A percentile compares a stretch with the other conserved stretches of the same genome.
Evolutionary conservation across 768 basidiomycete species (phyloP).

Genomic region (Gloeophyllum trabeum): DNA sequence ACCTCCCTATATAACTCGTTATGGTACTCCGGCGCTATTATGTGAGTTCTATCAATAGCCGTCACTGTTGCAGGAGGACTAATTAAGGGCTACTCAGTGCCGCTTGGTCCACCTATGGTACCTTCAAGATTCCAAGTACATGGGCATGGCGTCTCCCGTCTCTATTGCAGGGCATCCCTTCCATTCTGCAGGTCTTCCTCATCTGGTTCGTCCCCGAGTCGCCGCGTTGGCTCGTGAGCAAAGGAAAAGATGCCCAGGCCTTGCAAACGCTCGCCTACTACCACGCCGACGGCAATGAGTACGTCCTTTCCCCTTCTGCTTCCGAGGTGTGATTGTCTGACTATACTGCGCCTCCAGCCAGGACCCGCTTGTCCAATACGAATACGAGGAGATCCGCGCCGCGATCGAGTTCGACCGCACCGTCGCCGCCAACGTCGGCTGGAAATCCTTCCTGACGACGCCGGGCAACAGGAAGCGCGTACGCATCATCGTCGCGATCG

Average conservation of each 20-base stretch:
- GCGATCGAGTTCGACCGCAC: slow-evolving; percentile 58
- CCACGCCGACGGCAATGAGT: slow-evolving; percentile 68
- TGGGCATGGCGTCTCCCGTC: slow-evolving; percentile 86
- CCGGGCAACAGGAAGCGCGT: slow-evolving; percentile 69
- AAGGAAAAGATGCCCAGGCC: slow-evolving; percentile 63
- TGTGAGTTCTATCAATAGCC: slow-evolving; percentile 35
- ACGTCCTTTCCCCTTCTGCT: slow-evolving; percentile 8
- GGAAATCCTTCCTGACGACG: slow-evolving; percentile 55
- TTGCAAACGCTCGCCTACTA: slow-evolving; percentile 67
- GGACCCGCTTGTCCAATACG: slow-evolving; percentile 60
- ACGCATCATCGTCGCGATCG: slow-evolving; percentile 64
- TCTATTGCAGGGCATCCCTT: slow-evolving; percentile 57
- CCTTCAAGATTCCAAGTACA: slow-evolving; percentile 52
- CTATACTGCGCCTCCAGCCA: slow-evolving; percentile 19
- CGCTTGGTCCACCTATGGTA: slow-evolving; percentile 81
- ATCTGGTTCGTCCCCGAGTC: slow-evolving; percentile 72
- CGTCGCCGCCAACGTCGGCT: slow-evolving; percentile 50
- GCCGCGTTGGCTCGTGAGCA: slow-evolving; percentile 73
- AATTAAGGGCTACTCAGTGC: slow-evolving; percentile 28
- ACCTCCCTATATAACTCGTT: slow-evolving; percentile 77
- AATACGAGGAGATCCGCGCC: slow-evolving; percentile 74
- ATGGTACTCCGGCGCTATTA: slow-evolving; percentile 77
- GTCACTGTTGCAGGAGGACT: too few relatives aligned
- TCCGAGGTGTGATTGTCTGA: background rate
- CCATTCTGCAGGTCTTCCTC: slow-evolving; percentile 52